Percentiles rank a stretch among this genome's conserved stretches.
phyloP scores from a whole-genome alignment of 2,329 filamentous ascomycete species.

The Simplicillium sp. region DNA sequence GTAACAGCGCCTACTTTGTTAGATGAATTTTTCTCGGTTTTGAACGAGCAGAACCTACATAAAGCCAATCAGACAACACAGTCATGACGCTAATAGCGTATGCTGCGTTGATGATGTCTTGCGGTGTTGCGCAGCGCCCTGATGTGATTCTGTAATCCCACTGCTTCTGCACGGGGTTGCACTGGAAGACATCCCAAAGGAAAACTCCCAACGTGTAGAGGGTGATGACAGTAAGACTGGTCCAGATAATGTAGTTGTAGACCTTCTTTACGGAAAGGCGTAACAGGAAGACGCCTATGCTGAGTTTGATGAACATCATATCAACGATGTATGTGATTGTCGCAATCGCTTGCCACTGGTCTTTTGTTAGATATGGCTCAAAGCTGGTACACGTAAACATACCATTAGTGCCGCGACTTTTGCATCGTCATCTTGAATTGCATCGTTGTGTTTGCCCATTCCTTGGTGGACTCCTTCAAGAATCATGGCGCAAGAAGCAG shows the following conservation, averaged over 20 bases:
- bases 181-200: slow-evolving; percentile 44
- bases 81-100: slow-evolving; percentile 43
- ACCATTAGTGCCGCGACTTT: slow-evolving; percentile 37
- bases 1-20: slow-evolving; percentile 31
- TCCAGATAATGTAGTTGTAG: slow-evolving; percentile 38
- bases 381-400: slow-evolving; percentile 1
- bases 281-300: slow-evolving; percentile 43
- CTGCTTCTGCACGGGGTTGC: slow-evolving; percentile 37
- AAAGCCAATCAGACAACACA: slow-evolving; percentile 44
- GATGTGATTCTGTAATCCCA: slow-evolving; percentile 41
- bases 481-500: slow-evolving; percentile 35
- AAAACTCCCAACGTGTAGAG: slow-evolving; percentile 38
- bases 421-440: slow-evolving; percentile 27
- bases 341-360: slow-evolving; percentile 40
- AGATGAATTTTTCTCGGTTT: neutral
- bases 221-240: slow-evolving; percentile 33
- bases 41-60: slow-evolving; percentile 20
- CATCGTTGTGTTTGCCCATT: slow-evolving; percentile 36
- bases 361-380: neutral
- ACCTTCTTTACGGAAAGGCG: slow-evolving; percentile 33
- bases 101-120: slow-evolving; percentile 35
- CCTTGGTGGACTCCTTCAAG: slow-evolving; percentile 30
- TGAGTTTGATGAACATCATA: slow-evolving; percentile 49
- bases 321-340: slow-evolving; percentile 39
- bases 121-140: slow-evolving; percentile 31